Percentiles rank a stretch among this genome's conserved stretches.
Evolutionary conservation across 1,139 yeast genomes (phyloP).

Genomic region (Yamadazyma buinensis): DNA sequence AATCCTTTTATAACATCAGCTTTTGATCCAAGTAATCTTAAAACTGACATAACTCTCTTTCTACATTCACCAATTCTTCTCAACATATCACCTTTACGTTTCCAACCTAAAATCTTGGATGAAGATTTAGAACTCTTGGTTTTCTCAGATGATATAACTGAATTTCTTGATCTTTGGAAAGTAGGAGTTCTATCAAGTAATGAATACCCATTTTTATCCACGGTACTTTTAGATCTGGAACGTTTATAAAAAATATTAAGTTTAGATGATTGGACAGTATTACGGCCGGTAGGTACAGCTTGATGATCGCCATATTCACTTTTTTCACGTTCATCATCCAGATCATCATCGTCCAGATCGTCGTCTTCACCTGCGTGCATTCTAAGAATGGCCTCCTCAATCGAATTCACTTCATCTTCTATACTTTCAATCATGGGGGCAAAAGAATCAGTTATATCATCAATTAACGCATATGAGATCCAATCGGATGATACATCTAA

Average conservation of each 20-base stretch:
- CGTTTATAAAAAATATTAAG: constrained; percentile 36
- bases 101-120: constrained; percentile 71
- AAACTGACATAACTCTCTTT: constrained; percentile 86
- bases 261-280: constrained; percentile 9
- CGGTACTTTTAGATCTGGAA: constrained; percentile 38
- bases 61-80: constrained; percentile 93
- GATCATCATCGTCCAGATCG: constrained; percentile 17
- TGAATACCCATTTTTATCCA: constrained; percentile 23
- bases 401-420: constrained; percentile 86
- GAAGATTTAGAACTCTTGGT: constrained; percentile 30
- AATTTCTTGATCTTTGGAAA: constrained; percentile 4
- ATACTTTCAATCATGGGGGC: constrained; percentile 94
- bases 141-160: constrained; percentile 20
- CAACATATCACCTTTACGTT: constrained; percentile 89
- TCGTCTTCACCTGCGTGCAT: constrained; percentile 71
- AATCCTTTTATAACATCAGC: constrained; percentile 97
- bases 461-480: constrained; percentile 95
- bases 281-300: neutral
- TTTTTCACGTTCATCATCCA: neutral
- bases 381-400: constrained; percentile 83
- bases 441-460: constrained; percentile 95
- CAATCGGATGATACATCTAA: constrained; percentile 90
- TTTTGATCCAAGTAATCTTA: constrained; percentile 81
- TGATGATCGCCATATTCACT: neutral
- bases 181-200: constrained; percentile 7